Conservation (phyloP, 2,329 filamentous ascomycete genomes). For the Ophiocordyceps camponoti-floridani region DNA sequence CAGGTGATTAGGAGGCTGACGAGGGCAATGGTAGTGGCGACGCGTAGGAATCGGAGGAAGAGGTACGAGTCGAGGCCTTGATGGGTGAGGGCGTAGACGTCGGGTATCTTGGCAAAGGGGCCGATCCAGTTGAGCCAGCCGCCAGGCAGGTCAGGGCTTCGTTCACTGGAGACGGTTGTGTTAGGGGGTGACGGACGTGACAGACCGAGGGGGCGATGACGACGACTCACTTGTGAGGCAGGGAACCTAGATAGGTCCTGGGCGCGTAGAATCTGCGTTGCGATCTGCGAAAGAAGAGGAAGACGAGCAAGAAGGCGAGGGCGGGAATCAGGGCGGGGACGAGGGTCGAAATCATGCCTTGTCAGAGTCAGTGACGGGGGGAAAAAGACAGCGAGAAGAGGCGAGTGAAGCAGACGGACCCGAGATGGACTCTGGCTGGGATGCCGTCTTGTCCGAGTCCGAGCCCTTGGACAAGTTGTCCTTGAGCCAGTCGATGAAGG, state of each 20-base stretch:
- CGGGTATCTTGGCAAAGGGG: slow-evolving; percentile 43
- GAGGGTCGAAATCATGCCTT: slow-evolving; percentile 30
- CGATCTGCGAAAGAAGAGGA: slow-evolving; percentile 28
- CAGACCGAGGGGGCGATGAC: background rate
- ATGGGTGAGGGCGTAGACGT: slow-evolving; percentile 70
- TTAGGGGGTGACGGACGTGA: too few relatives aligned
- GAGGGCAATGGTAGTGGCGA: slow-evolving; percentile 59
- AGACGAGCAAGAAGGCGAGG: slow-evolving; percentile 29
- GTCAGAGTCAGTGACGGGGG: background rate
- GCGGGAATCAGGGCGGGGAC: slow-evolving; percentile 32
- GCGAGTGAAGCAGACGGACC: slow-evolving; percentile 9
- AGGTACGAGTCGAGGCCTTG: slow-evolving; percentile 80
- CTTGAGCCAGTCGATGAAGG: slow-evolving; percentile 20
- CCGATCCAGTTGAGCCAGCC: slow-evolving; percentile 44
- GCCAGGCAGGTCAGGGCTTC: slow-evolving; percentile 34
- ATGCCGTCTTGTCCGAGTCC: slow-evolving; percentile 1
- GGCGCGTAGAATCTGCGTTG: slow-evolving; percentile 37
- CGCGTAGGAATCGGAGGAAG: slow-evolving; percentile 69
- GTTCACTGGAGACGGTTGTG: slow-evolving; percentile 22
- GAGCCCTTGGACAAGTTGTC: slow-evolving; percentile 8
- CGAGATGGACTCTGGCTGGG: slow-evolving; percentile 16
- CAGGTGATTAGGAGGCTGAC: slow-evolving; percentile 69
- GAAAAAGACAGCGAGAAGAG: background rate
- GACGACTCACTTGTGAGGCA: slow-evolving; percentile 26
- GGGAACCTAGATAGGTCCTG: slow-evolving; percentile 29